Conservation (phyloP, 2,329 filamentous ascomycete genomes). For the Penicillium sp. region DNA sequence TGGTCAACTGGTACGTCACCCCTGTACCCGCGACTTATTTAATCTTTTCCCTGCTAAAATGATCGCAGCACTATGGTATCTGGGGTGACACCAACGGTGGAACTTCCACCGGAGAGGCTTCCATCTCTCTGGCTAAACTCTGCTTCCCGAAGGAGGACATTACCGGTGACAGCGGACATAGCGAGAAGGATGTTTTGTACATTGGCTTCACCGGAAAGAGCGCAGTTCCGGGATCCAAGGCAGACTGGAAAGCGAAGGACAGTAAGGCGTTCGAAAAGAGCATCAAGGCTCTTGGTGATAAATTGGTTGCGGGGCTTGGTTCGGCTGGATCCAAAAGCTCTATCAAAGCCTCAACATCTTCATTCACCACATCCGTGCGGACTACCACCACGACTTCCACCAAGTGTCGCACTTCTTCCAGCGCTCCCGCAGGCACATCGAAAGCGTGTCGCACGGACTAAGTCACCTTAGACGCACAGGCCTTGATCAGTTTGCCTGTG, state of each 20-base stretch:
- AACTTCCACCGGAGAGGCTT: constrained; percentile 56
- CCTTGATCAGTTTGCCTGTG: not conserved
- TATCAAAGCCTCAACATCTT: not conserved
- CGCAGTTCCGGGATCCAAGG: constrained; percentile 57
- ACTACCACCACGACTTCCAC: not conserved
- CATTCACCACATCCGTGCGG: not conserved
- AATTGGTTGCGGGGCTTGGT: constrained; percentile 42
- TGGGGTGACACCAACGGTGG: constrained; percentile 63
- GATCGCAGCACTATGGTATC: constrained; percentile 49
- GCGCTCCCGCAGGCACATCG: not conserved
- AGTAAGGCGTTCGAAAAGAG: constrained; percentile 43
- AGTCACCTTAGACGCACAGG: not conserved
- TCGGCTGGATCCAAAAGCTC: not conserved
- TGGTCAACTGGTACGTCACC: constrained; percentile 44
- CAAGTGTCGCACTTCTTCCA: not conserved
- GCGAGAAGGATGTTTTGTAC: constrained; percentile 59
- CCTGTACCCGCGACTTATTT: constrained; percentile 32
- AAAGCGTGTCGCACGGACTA: not conserved
- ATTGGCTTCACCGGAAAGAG: constrained; percentile 58
- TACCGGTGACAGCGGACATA: constrained; percentile 57
- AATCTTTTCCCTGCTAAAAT: not conserved
- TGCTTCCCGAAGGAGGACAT: constrained; percentile 55
- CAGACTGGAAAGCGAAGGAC: constrained; percentile 53
- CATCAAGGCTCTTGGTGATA: constrained; percentile 52
- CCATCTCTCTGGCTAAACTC: constrained; percentile 56